Base-by-base conservation (phyloP, 495 filamentous ascomycete species). In the Daldinia loculata region DNA sequence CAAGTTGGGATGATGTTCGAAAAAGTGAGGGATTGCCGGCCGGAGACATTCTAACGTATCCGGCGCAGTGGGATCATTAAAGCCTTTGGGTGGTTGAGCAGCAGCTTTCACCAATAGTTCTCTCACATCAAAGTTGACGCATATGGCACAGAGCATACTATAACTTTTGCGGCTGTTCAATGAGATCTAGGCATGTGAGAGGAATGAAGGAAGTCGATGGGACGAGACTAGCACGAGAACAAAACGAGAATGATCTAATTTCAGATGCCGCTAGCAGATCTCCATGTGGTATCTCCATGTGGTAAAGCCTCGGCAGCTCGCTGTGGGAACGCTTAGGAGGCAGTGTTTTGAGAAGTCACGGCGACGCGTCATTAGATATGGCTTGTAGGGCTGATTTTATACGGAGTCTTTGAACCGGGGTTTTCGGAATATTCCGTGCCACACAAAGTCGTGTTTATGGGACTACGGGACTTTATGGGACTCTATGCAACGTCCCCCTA, bases 1-100 rank as follows among this genome's bases (percentile, higher is more conserved):
- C 34, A 75, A 32, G 32, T 55, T 67, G 8, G 58, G 50, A 12
- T 69, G 61, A 34, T 72, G 69, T 22, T 61, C 45, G 63, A 69
- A 73, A 48, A 70, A 73, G 22, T 67, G 12, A 55, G 70, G 70
- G 22, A 73, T 58, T 50, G 73, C 29, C 15, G 73, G 45, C 17
- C 66, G 69, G 34, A 64, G 63, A 70, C 69, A 67, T 15, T 73
- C 52, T 1, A 71, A 24, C 30, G 71, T 65, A 43, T 69, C 70
- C 14, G 53, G 61, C 11, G 60, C 56, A 17, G 61, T 39, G 36
- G 67, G 61, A 55, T 55, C 62, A 32, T 57, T 66, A 48, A 61
- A 63, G 9, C 60, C 51, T 22, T 53, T 58, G 7, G 72, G 52
- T 38, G 24, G n/a, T 63, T 75, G 72, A 12, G 61, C 69, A 6